These are phyloP conservation scores for Trypethelium eluteriae DNA, from an alignment of 495 filamentous ascomycete species.

Conservation along the genomic window DNA sequence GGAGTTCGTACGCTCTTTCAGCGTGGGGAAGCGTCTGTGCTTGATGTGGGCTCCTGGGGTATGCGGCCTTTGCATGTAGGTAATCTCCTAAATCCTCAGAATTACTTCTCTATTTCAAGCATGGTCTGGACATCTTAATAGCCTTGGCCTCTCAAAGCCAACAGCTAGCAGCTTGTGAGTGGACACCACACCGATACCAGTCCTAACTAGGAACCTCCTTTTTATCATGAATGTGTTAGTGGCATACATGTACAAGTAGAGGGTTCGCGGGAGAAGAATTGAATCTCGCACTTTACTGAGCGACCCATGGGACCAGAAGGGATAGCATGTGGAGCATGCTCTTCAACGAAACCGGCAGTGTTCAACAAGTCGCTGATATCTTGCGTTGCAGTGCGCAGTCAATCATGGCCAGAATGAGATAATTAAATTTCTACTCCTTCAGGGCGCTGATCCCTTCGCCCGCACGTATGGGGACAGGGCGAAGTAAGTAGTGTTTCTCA, in stretches of 20 bases:
- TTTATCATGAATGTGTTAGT: neutral
- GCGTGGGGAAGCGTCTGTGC: constrained; percentile 21
- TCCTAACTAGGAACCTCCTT: neutral
- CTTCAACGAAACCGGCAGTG: constrained; percentile 1
- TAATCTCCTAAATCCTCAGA: constrained; percentile 4
- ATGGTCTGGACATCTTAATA: constrained; percentile 11
- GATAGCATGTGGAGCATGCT: constrained; percentile 6
- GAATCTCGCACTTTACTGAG: constrained; percentile 7
- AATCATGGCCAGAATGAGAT: constrained; percentile 3
- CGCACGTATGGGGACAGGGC: constrained; percentile 9
- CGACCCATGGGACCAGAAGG: neutral
- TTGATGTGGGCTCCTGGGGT: constrained; percentile 7
- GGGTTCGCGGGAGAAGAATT: constrained; percentile 1
- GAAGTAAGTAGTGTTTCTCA: constrained; percentile 8
- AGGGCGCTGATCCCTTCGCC: constrained; percentile 5
- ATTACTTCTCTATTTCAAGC: neutral
- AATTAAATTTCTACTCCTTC: constrained; percentile 12
- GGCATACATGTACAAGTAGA: neutral
- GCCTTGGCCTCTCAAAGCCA: constrained; percentile 6
- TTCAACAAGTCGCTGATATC: constrained; percentile 9
- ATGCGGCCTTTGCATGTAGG: constrained; percentile 11
- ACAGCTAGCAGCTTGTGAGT: neutral
- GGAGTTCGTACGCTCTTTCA: constrained; percentile 19
- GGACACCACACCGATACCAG: constrained; percentile 2
- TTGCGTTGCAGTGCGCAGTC: constrained; percentile 5